Percentiles rank a stretch among this genome's conserved stretches.
phyloP scores from a whole-genome alignment of 352 stramenopile species.

The Lagenidium giganteum region DNA sequence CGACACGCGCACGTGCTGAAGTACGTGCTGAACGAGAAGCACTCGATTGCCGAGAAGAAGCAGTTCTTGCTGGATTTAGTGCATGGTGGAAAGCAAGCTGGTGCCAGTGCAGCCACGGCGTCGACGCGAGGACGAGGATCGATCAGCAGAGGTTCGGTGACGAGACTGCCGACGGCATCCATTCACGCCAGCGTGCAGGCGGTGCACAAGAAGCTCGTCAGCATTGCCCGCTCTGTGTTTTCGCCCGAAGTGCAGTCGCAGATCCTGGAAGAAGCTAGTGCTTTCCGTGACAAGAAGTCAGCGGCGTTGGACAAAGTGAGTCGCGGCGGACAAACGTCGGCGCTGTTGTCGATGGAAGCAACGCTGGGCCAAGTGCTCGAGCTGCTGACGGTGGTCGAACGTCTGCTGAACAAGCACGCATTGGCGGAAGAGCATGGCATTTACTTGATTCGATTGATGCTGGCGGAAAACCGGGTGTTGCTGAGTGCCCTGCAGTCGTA shows the following conservation, averaged over 20 bases:
- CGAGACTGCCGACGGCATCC: neutral
- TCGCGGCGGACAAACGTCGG: no score
- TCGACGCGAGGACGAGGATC: no score
- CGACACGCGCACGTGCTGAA: slow-evolving; percentile 26
- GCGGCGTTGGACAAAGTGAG: no score
- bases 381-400: slow-evolving; percentile 41
- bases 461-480: slow-evolving; percentile 43
- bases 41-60: slow-evolving; percentile 41
- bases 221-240: slow-evolving; percentile 47
- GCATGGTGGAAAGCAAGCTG: slow-evolving; percentile 6
- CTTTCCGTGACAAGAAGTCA: slow-evolving; percentile 18
- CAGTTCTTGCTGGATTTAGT: slow-evolving; percentile 31
- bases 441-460: slow-evolving; percentile 38
- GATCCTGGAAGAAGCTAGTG: slow-evolving; percentile 28
- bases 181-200: slow-evolving; percentile 18
- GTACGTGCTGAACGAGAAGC: slow-evolving; percentile 17
- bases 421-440: slow-evolving; percentile 48
- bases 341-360: neutral
- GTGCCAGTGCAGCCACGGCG: slow-evolving; percentile 3
- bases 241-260: slow-evolving; percentile 50
- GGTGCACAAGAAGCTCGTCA: slow-evolving; percentile 44
- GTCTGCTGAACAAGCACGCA: slow-evolving; percentile 50
- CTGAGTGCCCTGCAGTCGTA: slow-evolving; percentile 51
- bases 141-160: no score
- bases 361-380: slow-evolving; percentile 33